These are phyloP conservation scores for Chalara sp. DNA, from an alignment of 2,329 filamentous ascomycete species.

Conservation along the genomic window DNA sequence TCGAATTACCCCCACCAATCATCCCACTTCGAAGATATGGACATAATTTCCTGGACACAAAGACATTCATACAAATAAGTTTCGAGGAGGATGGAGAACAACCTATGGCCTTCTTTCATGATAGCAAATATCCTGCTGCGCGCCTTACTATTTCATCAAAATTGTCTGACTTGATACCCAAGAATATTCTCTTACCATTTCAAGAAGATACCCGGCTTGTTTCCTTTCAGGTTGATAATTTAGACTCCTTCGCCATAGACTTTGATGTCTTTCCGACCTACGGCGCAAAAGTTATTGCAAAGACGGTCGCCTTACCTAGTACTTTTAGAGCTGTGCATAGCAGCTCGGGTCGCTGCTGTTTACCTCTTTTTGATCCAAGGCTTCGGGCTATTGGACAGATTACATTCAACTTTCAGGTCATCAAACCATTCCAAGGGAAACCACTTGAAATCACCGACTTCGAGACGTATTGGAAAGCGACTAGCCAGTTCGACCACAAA, in stretches of 20 bases:
- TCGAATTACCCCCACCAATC: conserved; percentile 90
- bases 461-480: conserved; percentile 98
- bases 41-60: conserved; percentile 97
- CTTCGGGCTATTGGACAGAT: conserved; percentile 89
- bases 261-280: conserved; percentile 98
- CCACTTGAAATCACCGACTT: conserved; percentile 96
- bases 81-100: conserved; percentile 72
- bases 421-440: conserved; percentile 89
- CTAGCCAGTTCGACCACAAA: conserved; percentile 82
- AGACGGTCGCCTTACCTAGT: conserved; percentile 83
- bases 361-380: conserved; percentile 88
- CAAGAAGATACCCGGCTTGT: conserved; percentile 92
- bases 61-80: conserved; percentile 88
- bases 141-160: conserved; percentile 96
- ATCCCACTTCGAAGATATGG: conserved; percentile 92
- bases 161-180: conserved; percentile 88
- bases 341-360: conserved; percentile 72
- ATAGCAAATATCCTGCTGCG: conserved; percentile 91
- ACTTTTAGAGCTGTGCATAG: conserved; percentile 72
- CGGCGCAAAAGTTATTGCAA: conserved; percentile 93
- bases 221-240: conserved; percentile 91
- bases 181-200: conserved; percentile 91
- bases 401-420: conserved; percentile 89
- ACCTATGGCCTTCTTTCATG: conserved; percentile 91
- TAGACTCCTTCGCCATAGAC: conserved; percentile 89